phyloP scores from a whole-genome alignment of 208 protist species.

The Porcisia hertigi region DNA sequence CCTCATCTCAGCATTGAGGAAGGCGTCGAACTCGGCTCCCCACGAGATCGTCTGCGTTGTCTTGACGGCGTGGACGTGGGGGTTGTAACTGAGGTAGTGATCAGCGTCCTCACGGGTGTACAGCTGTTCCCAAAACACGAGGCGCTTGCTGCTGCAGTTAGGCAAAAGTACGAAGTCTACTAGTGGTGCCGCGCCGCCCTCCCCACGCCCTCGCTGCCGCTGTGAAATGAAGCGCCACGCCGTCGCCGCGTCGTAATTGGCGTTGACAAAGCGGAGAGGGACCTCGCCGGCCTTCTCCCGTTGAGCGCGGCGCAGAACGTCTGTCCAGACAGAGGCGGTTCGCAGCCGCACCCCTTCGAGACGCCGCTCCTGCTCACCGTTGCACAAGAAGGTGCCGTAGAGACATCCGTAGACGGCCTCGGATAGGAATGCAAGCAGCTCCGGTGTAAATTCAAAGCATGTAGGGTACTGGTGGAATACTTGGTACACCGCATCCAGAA shows the following conservation, averaged over 20 bases:
- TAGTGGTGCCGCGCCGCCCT: not conserved
- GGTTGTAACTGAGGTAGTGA: conserved; percentile 35
- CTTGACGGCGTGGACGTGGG: conserved; percentile 17
- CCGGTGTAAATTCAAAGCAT: conserved; percentile 94
- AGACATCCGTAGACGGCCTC: conserved; percentile 85
- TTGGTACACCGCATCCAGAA: conserved; percentile 95
- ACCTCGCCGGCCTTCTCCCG: conserved; percentile 50
- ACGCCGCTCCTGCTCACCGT: conserved; percentile 78
- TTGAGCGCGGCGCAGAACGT: conserved; percentile 51
- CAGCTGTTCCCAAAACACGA: conserved; percentile 77
- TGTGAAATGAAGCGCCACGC: conserved; percentile 63
- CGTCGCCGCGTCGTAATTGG: conserved; percentile 57
- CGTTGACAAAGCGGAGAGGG: conserved; percentile 73
- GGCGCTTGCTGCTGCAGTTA: conserved; percentile 70
- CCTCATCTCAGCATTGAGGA: conserved; percentile 43
- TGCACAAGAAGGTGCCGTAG: conserved; percentile 88
- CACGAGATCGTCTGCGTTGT: conserved; percentile 34
- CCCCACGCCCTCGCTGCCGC: conserved; percentile 1
- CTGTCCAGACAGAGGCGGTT: conserved; percentile 78
- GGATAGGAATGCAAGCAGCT: conserved; percentile 83
- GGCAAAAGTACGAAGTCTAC: conserved; percentile 39
- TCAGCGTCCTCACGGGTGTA: conserved; percentile 47
- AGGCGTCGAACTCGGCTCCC: conserved; percentile 56
- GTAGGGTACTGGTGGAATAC: conserved; percentile 90
- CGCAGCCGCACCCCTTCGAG: conserved; percentile 71